Conservation (phyloP, 805 yeast genomes). For the Lipomyces chichibuensis region DNA sequence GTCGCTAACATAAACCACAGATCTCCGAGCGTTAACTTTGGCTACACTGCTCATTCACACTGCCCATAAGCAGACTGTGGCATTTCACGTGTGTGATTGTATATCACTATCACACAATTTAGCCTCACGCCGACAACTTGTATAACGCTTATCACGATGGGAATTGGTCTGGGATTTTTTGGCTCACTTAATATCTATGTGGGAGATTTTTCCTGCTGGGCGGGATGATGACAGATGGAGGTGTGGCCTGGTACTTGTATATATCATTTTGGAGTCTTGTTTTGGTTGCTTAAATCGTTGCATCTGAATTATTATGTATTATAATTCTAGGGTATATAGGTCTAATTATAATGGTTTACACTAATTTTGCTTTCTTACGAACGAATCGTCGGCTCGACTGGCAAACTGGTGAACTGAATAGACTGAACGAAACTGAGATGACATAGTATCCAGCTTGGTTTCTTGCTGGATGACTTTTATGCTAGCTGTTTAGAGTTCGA, state of each 20-base stretch:
- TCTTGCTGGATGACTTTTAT: too few species aligned
- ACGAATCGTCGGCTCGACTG: neutral
- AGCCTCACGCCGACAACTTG: neutral
- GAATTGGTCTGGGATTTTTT: neutral
- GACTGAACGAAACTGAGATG: neutral
- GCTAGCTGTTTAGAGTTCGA: too few species aligned
- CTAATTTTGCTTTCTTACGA: too few species aligned
- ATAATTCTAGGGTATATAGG: neutral
- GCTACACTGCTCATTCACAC: slow-evolving; percentile 14
- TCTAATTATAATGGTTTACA: neutral
- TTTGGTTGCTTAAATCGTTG: neutral
- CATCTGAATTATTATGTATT: neutral
- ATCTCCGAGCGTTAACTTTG: slow-evolving; percentile 11
- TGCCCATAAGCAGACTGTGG: slow-evolving; percentile 21
- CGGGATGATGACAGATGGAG: neutral
- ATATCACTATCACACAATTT: neutral
- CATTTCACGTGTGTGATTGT: neutral
- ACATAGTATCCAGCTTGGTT: too few species aligned
- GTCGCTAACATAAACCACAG: neutral
- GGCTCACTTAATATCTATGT: neutral
- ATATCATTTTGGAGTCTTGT: neutral
- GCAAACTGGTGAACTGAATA: neutral
- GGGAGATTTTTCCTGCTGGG: neutral
- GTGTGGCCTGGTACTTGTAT: neutral
- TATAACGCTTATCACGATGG: neutral